These are phyloP conservation scores for Aspergillus ochraceus DNA, from an alignment of 2,329 filamentous ascomycete species.

Conservation along the genomic window DNA sequence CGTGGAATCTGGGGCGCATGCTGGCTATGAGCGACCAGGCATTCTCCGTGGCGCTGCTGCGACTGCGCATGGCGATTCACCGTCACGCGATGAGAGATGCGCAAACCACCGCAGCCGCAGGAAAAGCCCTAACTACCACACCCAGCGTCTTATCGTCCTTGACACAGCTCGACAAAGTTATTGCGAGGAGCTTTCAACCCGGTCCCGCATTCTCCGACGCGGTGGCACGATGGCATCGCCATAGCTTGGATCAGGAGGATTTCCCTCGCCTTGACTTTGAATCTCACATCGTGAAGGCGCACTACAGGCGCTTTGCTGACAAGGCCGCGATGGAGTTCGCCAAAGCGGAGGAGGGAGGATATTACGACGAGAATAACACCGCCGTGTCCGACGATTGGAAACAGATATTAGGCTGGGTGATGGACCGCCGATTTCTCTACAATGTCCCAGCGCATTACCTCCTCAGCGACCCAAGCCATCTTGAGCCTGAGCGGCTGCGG, in stretches of 20 bases:
- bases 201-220: not conserved
- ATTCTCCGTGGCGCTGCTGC: constrained; percentile 32
- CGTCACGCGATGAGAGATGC: not conserved
- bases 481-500: constrained; percentile 41
- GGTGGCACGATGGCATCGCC: not conserved
- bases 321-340: not conserved
- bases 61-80: constrained; percentile 24
- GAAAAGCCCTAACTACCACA: not conserved
- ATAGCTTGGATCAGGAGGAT: not conserved
- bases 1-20: constrained; percentile 46
- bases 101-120: not conserved
- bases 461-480: constrained; percentile 37
- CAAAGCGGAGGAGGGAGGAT: not conserved
- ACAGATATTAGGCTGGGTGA: constrained; percentile 37
- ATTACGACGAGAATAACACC: constrained; percentile 36
- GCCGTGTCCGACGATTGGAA: constrained; percentile 38
- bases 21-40: constrained; percentile 39
- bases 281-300: not conserved
- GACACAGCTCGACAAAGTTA: not conserved
- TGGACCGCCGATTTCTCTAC: constrained; percentile 40
- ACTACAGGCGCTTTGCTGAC: not conserved
- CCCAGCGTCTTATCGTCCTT: not conserved
- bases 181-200: not conserved
- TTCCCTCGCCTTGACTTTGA: not conserved
- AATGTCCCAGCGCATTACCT: constrained; percentile 45